Evolutionary conservation across 2,329 filamentous ascomycete genomes (phyloP), one percentile per base, ranked within the genome.

Genomic region (Polytolypa hystricis): DNA sequence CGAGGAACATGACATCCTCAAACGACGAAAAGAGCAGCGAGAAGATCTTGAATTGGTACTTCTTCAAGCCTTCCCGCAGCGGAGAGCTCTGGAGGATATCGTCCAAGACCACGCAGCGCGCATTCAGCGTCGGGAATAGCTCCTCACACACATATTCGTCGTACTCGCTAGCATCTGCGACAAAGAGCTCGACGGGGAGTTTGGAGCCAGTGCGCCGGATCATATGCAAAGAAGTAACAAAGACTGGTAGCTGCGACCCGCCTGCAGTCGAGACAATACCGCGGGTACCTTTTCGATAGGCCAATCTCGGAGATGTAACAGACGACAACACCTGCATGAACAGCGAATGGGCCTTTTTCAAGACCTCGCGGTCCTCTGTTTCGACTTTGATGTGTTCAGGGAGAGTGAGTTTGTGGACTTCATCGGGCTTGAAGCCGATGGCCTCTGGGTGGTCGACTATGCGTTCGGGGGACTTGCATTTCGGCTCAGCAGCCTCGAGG

Each of bases 21-120:
- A 75, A 77, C 3, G 70, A 69, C 1, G 73, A 74, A 42, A 75
- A 69, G 2, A 77, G 56, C 12, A 77, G 65, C 3, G 72, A 61
- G 43, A 75, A 67, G 25, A 69, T 61, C 50, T 77, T 76, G 56
- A 69, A 67, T 47, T 77, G 72, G 42, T 71, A 74, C 34, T 48
- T 50, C 38, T 74, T 67, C 7, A 79, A 79, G 2, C 79, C 80
- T 37, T 79, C 66, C 10, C 66, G 62, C 41, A 42, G 28, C 4
- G 40, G 40, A 3, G 42, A 43, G 26, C 36, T 34, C 47, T 64
- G 74, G 36, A 63, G 57, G 28, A 47, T 42, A 8, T 47, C 39
- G 28, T 38, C 37, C 23, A 49, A 32, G 23, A 43, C 39, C 14
- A 45, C 34, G 43, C 57, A 61, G 30, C 42, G 46, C 10, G 57